phyloP scores from a whole-genome alignment of 1,284 basidiomycete genomes.

The Tremellales sp. region DNA sequence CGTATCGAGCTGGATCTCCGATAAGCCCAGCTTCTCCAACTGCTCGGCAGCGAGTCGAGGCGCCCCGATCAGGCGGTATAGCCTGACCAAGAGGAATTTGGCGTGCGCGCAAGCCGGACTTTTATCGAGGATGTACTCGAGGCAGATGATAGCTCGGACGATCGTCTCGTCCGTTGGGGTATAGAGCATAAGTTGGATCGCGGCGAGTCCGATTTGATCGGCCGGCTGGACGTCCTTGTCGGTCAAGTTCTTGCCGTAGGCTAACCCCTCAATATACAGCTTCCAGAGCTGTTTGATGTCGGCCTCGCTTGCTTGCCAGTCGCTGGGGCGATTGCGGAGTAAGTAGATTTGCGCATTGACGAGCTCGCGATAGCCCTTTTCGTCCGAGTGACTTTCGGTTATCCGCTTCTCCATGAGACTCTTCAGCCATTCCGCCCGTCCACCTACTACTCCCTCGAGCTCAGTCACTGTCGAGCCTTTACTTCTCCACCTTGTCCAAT shows the following conservation, averaged over 20 bases:
- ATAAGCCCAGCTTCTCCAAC: slow-evolving; percentile 5
- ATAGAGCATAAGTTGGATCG: slow-evolving; percentile 22
- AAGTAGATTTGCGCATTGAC: slow-evolving; percentile 25
- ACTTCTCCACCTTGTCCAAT: slow-evolving; percentile 34
- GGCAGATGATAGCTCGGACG: slow-evolving; percentile 18
- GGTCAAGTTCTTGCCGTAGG: slow-evolving; percentile 33
- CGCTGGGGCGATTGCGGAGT: slow-evolving; percentile 6
- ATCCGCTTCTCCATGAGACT: slow-evolving; percentile 10
- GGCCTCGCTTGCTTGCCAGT: slow-evolving; percentile 8
- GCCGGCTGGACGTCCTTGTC: slow-evolving; percentile 39
- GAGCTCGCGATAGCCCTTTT: slow-evolving; percentile 19
- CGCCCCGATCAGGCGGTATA: slow-evolving; percentile 32
- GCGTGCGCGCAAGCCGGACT: slow-evolving; percentile 24
- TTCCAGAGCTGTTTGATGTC: slow-evolving; percentile 24
- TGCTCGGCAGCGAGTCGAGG: not conserved
- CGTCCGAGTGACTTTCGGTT: slow-evolving; percentile 16
- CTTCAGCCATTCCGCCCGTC: slow-evolving; percentile 7
- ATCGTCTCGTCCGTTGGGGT: slow-evolving; percentile 8
- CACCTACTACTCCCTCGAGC: slow-evolving; percentile 20
- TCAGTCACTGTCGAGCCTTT: slow-evolving; percentile 33
- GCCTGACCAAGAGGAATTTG: slow-evolving; percentile 27
- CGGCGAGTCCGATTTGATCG: slow-evolving; percentile 29
- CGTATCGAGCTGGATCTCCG: slow-evolving; percentile 41
- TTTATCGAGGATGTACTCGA: slow-evolving; percentile 21
- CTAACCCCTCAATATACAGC: slow-evolving; percentile 27